Base-by-base conservation (phyloP, 208 protist species). In the Leishmania braziliensis region DNA sequence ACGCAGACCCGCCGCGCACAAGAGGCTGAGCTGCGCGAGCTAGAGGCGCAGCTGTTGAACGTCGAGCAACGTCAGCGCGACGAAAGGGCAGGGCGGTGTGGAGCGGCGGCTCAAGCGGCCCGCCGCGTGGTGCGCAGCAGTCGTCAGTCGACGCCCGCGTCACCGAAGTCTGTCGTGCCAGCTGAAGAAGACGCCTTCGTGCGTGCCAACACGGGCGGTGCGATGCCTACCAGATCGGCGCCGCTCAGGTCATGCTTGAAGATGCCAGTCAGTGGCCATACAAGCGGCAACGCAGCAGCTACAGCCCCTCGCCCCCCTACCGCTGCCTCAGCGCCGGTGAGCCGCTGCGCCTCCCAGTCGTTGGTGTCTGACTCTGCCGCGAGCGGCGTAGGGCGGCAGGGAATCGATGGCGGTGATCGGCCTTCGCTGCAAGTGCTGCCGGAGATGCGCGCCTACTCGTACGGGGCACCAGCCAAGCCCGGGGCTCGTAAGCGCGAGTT, bases 381-480 rank as follows among this genome's bases (percentile, higher is more conserved):
- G 53, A 66, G 53, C 74, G 14, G 62, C 46, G 50, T 75, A 51
- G 12, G 69, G 63, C 54, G 75, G 33, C 70, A 75, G 36, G 51
- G 56, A 36, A 18, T 72, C 76, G 66, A 51, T 56, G 68, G 48
- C 4, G 18, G 50, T 39, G 53, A 69, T 66, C 46, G 60, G 69
- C 72, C 78, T 10, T 77, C 89, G 23, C 78, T 89, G 51, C 76
- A 79, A 56, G 77, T 84, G 68, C 75, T 91, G 39, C 73, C 86
- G 76, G 74, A 87, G 84, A 85, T 87, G 87, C 87, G 92, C 16
- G 92, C 92, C 29, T 89, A 83, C 77, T 94, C 92, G 51, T 90
- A 94, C 72, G 87, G 82, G 23, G 78, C 69, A 18, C 75, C 85
- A 6, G 82, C 77, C 14, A 93, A 93, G 72, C 76, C 88, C 69